phyloP scores from a whole-genome alignment of 2,329 filamentous ascomycete species.

The Fusarium camptoceras region DNA sequence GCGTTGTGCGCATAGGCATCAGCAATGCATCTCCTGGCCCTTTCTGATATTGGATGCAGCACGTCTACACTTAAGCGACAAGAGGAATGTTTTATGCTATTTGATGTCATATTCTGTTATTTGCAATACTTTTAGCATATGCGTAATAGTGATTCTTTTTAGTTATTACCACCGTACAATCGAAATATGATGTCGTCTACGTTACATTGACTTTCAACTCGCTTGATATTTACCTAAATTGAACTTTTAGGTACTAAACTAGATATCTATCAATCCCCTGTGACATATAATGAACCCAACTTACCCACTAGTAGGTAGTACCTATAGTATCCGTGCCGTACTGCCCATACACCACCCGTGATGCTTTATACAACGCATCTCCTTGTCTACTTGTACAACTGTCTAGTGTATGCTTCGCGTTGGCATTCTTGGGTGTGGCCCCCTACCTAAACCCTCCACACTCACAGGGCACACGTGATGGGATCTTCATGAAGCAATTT shows the following conservation, averaged over 20 bases:
- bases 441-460: conserved; percentile 35
- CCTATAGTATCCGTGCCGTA: neutral
- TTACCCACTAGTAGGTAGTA: no score
- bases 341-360: neutral
- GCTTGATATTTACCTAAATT: neutral
- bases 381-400: conserved; percentile 5
- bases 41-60: conserved; percentile 12
- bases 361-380: neutral
- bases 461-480: conserved; percentile 38
- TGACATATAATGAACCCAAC: neutral
- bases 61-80: conserved; percentile 14
- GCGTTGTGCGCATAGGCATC: conserved; percentile 22
- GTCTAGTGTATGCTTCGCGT: conserved; percentile 11
- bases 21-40: conserved; percentile 24
- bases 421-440: conserved; percentile 22
- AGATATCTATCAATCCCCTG: no score
- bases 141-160: conserved; percentile 18
- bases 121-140: neutral
- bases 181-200: neutral
- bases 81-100: conserved; percentile 6
- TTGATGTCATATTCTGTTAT: neutral
- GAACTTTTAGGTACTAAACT: neutral
- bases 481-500: conserved; percentile 46
- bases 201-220: conserved; percentile 1
- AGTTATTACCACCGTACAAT: neutral